Evolutionary conservation across 176 grass and related monocot genomes (phyloP).

Genomic region (Avena atlantica): DNA sequence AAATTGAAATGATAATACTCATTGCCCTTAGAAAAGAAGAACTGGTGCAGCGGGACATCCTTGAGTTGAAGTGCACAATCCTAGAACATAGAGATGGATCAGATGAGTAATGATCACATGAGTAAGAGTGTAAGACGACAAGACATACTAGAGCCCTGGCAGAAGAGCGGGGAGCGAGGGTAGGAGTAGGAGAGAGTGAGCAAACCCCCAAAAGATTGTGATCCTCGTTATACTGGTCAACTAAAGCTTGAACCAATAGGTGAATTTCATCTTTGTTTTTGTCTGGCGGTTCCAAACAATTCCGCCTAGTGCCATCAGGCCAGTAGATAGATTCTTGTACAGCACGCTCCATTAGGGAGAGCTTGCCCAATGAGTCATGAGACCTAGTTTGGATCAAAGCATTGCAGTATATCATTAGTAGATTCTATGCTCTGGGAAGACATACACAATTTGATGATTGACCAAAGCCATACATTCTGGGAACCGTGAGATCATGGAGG

Average conservation of each 20-base stretch:
- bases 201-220: neutral
- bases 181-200: neutral
- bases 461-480: neutral
- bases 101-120: neutral
- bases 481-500: neutral
- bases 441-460: neutral
- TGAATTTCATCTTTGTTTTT: neutral
- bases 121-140: neutral
- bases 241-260: neutral
- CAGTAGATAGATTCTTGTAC: neutral
- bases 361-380: neutral
- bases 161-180: neutral
- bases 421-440: neutral
- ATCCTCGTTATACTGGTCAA: neutral
- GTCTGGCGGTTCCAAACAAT: neutral
- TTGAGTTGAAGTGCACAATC: neutral
- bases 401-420: neutral
- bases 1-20: neutral
- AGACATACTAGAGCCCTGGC: neutral
- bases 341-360: neutral
- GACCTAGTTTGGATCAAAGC: constrained; percentile 9
- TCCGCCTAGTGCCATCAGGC: constrained; percentile 13
- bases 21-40: neutral
- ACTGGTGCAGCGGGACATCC: neutral
- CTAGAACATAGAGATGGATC: neutral